Evolutionary conservation across 2,329 filamentous ascomycete genomes (phyloP).

Genomic region (Sclerotinia trifoliorum): DNA sequence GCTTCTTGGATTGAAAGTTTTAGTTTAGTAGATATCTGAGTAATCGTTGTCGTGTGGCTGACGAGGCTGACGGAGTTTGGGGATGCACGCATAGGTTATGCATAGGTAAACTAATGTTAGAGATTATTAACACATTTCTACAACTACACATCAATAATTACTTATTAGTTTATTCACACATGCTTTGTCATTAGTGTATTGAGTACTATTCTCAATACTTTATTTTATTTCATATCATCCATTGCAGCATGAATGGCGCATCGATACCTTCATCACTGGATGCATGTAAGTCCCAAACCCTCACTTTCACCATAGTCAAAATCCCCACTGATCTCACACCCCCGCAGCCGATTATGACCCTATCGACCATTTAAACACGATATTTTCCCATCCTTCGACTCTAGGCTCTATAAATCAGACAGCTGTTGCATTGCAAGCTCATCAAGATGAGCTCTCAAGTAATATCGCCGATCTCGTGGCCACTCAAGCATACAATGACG

Average conservation of each 20-base stretch:
- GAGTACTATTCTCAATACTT: slow-evolving; percentile 2
- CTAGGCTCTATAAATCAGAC: slow-evolving; percentile 74
- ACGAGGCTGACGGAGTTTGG: slow-evolving; percentile 9
- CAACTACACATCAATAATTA: slow-evolving; percentile 7
- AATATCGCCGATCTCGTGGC: slow-evolving; percentile 72
- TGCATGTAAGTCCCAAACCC: slow-evolving; percentile 36
- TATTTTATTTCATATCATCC: not conserved
- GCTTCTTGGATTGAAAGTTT: not conserved
- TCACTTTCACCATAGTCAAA: slow-evolving; percentile 15
- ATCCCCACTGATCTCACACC: slow-evolving; percentile 25
- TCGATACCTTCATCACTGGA: slow-evolving; percentile 37
- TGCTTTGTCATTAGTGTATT: not conserved
- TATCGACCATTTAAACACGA: slow-evolving; percentile 85
- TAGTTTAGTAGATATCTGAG: not conserved
- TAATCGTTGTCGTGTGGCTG: not conserved
- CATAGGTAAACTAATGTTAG: no score
- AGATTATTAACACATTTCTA: not conserved
- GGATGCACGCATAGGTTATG: slow-evolving; percentile 5
- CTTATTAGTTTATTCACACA: slow-evolving; percentile 5
- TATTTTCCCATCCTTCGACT: slow-evolving; percentile 87
- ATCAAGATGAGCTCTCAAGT: slow-evolving; percentile 78
- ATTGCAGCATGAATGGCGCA: slow-evolving; percentile 38
- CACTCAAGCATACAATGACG: slow-evolving; percentile 78
- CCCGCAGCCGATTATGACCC: slow-evolving; percentile 78
- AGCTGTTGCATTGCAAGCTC: slow-evolving; percentile 67